These are phyloP conservation scores for Fusarium tricinctum DNA, from an alignment of 2,329 filamentous ascomycete genomes.

Conservation along the genomic window DNA sequence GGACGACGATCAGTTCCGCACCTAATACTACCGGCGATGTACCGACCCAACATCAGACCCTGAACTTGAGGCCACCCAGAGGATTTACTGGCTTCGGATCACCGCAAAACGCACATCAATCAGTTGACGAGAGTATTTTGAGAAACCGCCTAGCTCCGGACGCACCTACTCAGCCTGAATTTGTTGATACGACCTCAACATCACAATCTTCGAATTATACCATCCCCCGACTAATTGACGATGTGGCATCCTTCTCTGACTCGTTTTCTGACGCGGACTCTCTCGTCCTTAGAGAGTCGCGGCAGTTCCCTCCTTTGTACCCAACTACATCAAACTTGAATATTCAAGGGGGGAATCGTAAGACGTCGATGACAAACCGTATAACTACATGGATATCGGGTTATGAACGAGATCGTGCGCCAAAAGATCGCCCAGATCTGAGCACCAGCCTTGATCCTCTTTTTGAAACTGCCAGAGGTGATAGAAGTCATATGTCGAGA, in stretches of 20 bases:
- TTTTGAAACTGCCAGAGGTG: conserved; percentile 24
- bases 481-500: conserved; percentile 25
- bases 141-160: conserved; percentile 1
- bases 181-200: conserved; percentile 20
- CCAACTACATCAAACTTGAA: conserved; percentile 47
- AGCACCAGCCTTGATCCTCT: conserved; percentile 17
- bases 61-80: conserved; percentile 11
- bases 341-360: conserved; percentile 43
- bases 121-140: background rate
- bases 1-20: background rate
- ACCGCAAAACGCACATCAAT: conserved; percentile 7
- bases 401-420: conserved; percentile 50
- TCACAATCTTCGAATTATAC: conserved; percentile 47
- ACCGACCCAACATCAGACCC: conserved; percentile 2
- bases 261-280: conserved; percentile 50
- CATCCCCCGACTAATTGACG: conserved; percentile 40
- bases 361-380: conserved; percentile 51
- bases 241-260: conserved; percentile 42
- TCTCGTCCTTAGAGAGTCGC: conserved; percentile 50
- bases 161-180: conserved; percentile 9
- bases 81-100: conserved; percentile 8
- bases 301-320: conserved; percentile 53
- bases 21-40: background rate
- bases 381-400: conserved; percentile 55
- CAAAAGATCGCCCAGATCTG: conserved; percentile 35